Evolutionary conservation across 2,329 filamentous ascomycete genomes (phyloP).

Genomic region (Hypoxylon sp.): DNA sequence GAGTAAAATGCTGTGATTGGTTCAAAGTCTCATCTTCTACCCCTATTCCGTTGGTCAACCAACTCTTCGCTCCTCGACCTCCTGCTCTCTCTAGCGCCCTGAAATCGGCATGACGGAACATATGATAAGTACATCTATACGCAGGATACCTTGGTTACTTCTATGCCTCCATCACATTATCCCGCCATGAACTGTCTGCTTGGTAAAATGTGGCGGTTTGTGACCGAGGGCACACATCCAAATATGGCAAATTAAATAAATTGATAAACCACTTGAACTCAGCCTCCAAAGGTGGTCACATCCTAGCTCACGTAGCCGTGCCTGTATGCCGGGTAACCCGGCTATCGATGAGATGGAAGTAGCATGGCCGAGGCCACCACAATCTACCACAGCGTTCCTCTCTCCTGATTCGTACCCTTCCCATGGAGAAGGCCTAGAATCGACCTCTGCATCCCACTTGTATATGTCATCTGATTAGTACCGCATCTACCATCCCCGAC

Average conservation of each 20-base stretch:
- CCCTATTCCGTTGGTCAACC: background rate
- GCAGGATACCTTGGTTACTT: too few species aligned
- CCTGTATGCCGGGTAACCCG: background rate
- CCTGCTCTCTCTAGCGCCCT: background rate
- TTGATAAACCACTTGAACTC: background rate
- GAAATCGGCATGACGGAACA: background rate
- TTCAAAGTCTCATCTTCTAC: background rate
- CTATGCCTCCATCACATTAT: too few species aligned
- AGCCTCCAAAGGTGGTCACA: background rate
- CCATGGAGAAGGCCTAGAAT: background rate
- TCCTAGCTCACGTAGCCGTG: background rate
- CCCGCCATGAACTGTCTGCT: background rate
- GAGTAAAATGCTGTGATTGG: background rate
- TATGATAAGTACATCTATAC: background rate
- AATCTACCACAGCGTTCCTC: background rate
- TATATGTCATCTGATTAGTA: background rate
- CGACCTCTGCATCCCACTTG: background rate
- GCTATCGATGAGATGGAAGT: background rate
- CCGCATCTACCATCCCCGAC: background rate
- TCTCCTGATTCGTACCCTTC: background rate
- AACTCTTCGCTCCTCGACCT: background rate
- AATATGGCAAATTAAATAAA: background rate
- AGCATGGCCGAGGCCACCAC: conserved; percentile 1
- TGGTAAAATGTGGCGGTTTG: too few species aligned
- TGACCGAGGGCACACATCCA: background rate